Evolutionary conservation across 495 filamentous ascomycete species (phyloP).

Genomic region (Podospora pseudopauciseta): DNA sequence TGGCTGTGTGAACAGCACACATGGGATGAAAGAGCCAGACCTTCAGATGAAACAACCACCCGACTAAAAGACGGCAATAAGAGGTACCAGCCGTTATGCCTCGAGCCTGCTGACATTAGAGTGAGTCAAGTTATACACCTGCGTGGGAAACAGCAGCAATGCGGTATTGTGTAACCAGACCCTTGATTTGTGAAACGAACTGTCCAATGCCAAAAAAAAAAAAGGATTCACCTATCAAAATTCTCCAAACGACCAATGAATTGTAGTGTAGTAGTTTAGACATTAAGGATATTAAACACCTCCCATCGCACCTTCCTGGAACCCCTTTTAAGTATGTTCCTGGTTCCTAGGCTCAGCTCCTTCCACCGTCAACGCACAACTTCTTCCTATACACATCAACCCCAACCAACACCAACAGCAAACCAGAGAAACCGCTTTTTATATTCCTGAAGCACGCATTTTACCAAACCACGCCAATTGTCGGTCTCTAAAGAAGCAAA

Average conservation of each 20-base stretch:
- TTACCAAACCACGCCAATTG: background rate
- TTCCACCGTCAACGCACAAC: background rate
- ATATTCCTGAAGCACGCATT: background rate
- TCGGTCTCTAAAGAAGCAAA: conserved; percentile 48
- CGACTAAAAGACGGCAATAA: background rate
- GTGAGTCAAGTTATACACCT: background rate
- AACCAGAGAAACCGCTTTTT: background rate
- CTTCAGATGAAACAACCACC: background rate
- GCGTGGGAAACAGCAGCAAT: background rate
- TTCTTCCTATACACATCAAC: conserved; percentile 4
- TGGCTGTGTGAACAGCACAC: background rate
- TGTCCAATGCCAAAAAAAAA: background rate
- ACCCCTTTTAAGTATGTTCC: background rate
- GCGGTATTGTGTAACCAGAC: background rate
- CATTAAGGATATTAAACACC: conserved; percentile 2
- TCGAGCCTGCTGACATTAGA: background rate
- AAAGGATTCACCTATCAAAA: conserved; percentile 2
- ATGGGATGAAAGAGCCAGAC: background rate
- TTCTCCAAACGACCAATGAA: conserved; percentile 4
- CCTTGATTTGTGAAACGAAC: background rate
- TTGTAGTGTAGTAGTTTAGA: conserved; percentile 1
- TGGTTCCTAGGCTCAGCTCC: background rate
- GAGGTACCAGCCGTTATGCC: background rate
- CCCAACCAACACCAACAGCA: conserved; percentile 6
- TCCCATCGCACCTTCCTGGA: background rate